A percentile compares a stretch with the other conserved stretches of the same genome.
phyloP scores from a whole-genome alignment of 345 rosid species.

The Diplotaxis tenuifolia region DNA sequence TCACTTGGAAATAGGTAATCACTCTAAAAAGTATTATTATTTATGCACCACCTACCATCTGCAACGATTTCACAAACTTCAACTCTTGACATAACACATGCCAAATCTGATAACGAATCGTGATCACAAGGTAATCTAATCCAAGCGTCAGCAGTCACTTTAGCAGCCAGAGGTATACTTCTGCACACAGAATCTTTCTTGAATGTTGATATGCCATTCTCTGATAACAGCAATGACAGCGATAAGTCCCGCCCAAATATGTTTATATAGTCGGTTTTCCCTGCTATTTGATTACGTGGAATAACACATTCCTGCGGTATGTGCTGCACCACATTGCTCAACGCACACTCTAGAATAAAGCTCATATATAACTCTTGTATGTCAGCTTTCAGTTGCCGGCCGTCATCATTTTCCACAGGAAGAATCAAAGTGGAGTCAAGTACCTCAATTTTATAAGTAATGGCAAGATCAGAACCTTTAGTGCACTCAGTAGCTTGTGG shows the following conservation, averaged over 20 bases:
- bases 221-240: constrained; percentile 44
- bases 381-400: constrained; percentile 54
- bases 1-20: constrained; percentile 1
- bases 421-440: constrained; percentile 64
- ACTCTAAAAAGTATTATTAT: neutral
- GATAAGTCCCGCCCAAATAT: constrained; percentile 66
- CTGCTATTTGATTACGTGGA: constrained; percentile 48
- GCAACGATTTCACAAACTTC: constrained; percentile 50
- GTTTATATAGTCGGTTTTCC: constrained; percentile 50
- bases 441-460: constrained; percentile 67
- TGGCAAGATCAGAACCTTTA: constrained; percentile 23
- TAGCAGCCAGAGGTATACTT: constrained; percentile 49
- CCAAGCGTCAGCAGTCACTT: constrained; percentile 70
- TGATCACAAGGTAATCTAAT: constrained; percentile 62
- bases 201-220: constrained; percentile 43
- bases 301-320: constrained; percentile 57
- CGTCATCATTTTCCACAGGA: constrained; percentile 51
- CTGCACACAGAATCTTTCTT: constrained; percentile 34
- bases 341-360: constrained; percentile 41
- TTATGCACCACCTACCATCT: constrained; percentile 56
- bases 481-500: constrained; percentile 29
- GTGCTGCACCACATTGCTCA: constrained; percentile 42
- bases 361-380: constrained; percentile 57
- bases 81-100: constrained; percentile 68
- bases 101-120: constrained; percentile 38